Evolutionary conservation across 2,329 filamentous ascomycete species (phyloP).

Genomic region (Ophiocordyceps camponoti-floridani): DNA sequence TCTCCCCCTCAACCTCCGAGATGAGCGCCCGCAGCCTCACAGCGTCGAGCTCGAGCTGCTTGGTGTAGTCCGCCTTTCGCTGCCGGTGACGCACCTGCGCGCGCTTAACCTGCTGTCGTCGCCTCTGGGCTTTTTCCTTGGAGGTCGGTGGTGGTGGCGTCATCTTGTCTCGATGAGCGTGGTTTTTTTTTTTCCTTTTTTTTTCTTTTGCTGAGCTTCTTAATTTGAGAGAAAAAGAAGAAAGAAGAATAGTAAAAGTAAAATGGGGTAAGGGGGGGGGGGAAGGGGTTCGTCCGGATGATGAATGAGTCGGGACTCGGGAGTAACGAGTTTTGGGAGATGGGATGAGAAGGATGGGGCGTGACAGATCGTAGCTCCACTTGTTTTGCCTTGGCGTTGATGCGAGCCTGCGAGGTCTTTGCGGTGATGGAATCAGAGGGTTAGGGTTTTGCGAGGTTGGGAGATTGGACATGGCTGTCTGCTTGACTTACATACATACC

Average conservation of each 20-base stretch:
- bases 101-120: conserved; percentile 31
- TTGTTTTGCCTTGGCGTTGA: not conserved
- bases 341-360: not conserved
- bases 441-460: too few relatives aligned
- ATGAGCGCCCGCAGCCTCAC: conserved; percentile 28
- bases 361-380: not conserved
- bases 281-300: too few relatives aligned
- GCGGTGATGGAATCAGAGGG: too few relatives aligned
- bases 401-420: not conserved
- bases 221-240: too few relatives aligned
- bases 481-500: not conserved
- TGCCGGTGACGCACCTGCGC: conserved; percentile 38
- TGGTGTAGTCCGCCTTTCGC: conserved; percentile 36
- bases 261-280: too few relatives aligned
- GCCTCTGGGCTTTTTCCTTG: conserved; percentile 23
- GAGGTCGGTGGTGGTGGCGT: conserved; percentile 2
- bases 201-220: too few relatives aligned
- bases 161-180: too few relatives aligned
- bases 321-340: too few relatives aligned
- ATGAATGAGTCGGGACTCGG: too few relatives aligned
- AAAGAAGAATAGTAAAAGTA: too few relatives aligned
- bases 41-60: conserved; percentile 33
- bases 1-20: conserved; percentile 20
- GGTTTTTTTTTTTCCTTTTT: too few relatives aligned
- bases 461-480: too few relatives aligned